phyloP scores from a whole-genome alignment of 805 yeast genomes.

The Monosporozyma aerobia region DNA sequence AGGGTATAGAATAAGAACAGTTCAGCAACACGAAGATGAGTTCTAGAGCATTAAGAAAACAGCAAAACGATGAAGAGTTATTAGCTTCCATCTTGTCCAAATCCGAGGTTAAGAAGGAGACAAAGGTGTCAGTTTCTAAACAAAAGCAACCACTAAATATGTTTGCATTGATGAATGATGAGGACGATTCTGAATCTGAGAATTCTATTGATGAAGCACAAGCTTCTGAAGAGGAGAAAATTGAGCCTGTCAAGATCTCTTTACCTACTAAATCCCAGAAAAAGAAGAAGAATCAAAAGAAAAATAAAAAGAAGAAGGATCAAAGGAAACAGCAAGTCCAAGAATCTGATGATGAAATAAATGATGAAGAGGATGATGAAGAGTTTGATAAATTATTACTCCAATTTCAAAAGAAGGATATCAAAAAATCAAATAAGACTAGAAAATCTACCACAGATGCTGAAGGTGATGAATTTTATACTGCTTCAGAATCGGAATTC shows the following conservation, averaged over 20 bases:
- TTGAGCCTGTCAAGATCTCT: not conserved
- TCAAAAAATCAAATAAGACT: conserved; percentile 8
- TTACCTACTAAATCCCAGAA: conserved; percentile 13
- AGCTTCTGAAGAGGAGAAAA: conserved; percentile 5
- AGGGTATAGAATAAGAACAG: too few relatives aligned
- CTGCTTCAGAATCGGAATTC: conserved; percentile 31
- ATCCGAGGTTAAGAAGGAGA: not conserved
- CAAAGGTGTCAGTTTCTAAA: conserved; percentile 3
- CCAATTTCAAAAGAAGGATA: conserved; percentile 31
- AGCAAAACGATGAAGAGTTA: conserved; percentile 26
- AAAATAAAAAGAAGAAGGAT: conserved; percentile 16
- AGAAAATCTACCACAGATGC: conserved; percentile 19
- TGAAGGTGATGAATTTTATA: conserved; percentile 34
- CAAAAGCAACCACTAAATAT: conserved; percentile 10
- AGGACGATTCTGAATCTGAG: conserved; percentile 8
- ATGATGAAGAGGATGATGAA: conserved; percentile 37
- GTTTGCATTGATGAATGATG: conserved; percentile 24
- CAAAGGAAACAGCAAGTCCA: conserved; percentile 18
- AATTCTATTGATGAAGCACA: conserved; percentile 7
- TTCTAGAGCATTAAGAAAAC: conserved; percentile 30
- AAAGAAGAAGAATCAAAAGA: conserved; percentile 15
- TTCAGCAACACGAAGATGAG: conserved; percentile 18
- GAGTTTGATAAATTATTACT: conserved; percentile 49
- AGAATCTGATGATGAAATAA: conserved; percentile 8
- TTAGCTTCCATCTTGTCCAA: conserved; percentile 15